A percentile compares a stretch with the other conserved stretches of the same genome.
phyloP scores from a whole-genome alignment of 768 basidiomycete genomes.

The Xanthoconium stramineum region DNA sequence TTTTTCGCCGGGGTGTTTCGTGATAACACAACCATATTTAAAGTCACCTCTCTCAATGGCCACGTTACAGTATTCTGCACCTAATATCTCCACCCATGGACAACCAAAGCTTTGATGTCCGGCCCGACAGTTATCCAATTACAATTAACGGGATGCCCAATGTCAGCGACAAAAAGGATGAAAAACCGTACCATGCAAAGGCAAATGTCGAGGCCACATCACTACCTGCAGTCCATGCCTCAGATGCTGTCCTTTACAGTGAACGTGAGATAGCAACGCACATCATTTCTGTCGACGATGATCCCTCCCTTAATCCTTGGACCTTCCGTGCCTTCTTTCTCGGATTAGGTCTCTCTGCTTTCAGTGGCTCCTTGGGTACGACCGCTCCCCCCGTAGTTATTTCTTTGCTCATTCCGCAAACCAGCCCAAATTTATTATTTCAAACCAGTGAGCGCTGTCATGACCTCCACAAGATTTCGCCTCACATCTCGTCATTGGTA shows the following conservation, averaged over 20 bases:
- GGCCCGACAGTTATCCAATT: background rate
- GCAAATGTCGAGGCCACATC: background rate
- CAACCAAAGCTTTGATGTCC: too few species aligned
- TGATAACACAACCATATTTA: too few species aligned
- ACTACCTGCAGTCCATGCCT: background rate
- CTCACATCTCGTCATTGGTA: slow-evolving; percentile 14
- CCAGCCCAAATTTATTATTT: slow-evolving; percentile 60
- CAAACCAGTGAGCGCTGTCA: slow-evolving; percentile 42
- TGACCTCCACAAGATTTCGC: background rate
- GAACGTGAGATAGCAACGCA: slow-evolving; percentile 1
- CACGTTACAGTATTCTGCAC: background rate
- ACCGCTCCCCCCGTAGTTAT: background rate
- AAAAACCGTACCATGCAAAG: background rate
- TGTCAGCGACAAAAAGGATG: background rate
- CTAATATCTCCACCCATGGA: background rate
- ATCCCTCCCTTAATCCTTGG: slow-evolving; percentile 12
- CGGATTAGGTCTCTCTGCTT: slow-evolving; percentile 49
- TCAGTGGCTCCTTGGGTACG: slow-evolving; percentile 49
- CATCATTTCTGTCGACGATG: background rate
- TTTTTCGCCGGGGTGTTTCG: too few species aligned
- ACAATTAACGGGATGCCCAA: too few species aligned
- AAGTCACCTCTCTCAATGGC: too few species aligned
- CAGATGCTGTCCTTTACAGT: background rate
- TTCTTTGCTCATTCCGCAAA: background rate
- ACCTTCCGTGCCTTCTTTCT: slow-evolving; percentile 41